phyloP scores from a whole-genome alignment of 1,284 basidiomycete genomes.

The Heliocybe sulcata region DNA sequence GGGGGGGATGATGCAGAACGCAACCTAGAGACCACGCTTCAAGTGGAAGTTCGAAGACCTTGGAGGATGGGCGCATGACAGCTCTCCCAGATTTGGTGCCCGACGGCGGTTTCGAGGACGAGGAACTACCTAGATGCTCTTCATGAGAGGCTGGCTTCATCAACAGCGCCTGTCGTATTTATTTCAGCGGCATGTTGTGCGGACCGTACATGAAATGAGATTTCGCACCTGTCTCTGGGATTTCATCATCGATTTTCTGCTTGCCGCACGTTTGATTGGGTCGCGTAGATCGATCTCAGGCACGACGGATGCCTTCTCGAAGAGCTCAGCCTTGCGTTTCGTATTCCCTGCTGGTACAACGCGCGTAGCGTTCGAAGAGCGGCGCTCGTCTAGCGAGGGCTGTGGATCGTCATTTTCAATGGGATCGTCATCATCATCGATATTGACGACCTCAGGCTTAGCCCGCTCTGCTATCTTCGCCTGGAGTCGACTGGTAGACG shows the following conservation, averaged over 20 bases:
- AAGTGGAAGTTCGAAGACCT: neutral
- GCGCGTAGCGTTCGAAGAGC: neutral
- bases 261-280: neutral
- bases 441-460: neutral
- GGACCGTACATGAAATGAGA: no score
- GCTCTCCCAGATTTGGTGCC: neutral
- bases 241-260: neutral
- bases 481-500: neutral
- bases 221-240: neutral
- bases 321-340: neutral
- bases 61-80: neutral
- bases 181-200: no score
- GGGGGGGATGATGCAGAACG: neutral
- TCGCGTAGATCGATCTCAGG: neutral
- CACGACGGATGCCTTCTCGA: neutral
- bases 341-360: neutral
- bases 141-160: no score
- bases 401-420: neutral
- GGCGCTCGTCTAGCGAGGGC: neutral
- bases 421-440: neutral
- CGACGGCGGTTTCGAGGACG: neutral
- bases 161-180: no score
- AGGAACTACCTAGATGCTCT: neutral
- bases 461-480: neutral
- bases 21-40: neutral